Conservation (phyloP, 108 stramenopile genomes). For the Fragilariopsis cylindrus region DNA sequence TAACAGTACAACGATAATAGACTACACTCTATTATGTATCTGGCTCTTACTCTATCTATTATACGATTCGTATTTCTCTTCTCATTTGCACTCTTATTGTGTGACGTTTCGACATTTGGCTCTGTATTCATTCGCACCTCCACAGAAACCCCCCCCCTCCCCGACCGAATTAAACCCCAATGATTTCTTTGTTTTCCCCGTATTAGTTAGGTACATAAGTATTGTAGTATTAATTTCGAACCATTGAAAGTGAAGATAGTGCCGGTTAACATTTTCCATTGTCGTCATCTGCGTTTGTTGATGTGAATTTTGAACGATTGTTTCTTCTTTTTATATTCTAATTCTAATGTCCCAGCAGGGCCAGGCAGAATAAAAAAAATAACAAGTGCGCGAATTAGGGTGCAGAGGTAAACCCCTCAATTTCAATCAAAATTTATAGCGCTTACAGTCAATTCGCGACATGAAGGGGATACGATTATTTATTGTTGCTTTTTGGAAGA, state of each 20-base stretch:
- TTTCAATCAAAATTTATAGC: too few relatives aligned
- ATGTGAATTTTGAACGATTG: background rate
- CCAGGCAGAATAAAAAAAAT: too few relatives aligned
- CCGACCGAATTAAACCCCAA: background rate
- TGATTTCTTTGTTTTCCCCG: background rate
- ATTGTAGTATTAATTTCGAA: background rate
- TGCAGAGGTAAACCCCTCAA: too few relatives aligned
- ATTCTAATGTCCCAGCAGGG: background rate
- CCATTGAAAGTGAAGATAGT: background rate
- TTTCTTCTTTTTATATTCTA: background rate
- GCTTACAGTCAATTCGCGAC: too few relatives aligned
- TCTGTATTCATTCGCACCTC: background rate
- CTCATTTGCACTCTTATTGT: background rate
- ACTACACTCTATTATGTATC: too few relatives aligned
- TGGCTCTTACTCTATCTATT: background rate
- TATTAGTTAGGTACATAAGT: background rate
- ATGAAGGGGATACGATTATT: too few relatives aligned
- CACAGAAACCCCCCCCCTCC: background rate
- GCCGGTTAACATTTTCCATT: background rate
- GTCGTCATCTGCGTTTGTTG: background rate
- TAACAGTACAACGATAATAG: too few relatives aligned
- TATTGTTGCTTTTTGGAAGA: too few relatives aligned
- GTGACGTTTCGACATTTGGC: background rate
- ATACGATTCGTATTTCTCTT: background rate
- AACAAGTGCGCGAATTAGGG: too few relatives aligned